Evolutionary conservation across 495 filamentous ascomycete genomes (phyloP).

Genomic region (Lepidopterella palustris): DNA sequence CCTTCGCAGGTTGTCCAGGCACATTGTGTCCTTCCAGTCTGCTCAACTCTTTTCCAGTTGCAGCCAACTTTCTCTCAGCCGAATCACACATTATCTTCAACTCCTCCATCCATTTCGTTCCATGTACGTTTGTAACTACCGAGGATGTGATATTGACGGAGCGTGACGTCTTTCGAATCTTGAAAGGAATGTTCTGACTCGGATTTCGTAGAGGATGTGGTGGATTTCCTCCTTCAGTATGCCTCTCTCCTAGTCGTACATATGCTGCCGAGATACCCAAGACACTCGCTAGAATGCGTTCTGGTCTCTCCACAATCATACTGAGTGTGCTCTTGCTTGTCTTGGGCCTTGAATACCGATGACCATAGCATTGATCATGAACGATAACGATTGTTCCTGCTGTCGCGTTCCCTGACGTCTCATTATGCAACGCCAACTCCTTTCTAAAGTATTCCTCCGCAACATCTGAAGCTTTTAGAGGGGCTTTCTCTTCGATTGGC

Average conservation of each 20-base stretch:
- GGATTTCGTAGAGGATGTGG: slow-evolving; percentile 52
- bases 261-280: slow-evolving; percentile 83
- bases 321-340: slow-evolving; percentile 56
- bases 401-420: slow-evolving; percentile 41
- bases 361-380: slow-evolving; percentile 90
- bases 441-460: slow-evolving; percentile 62
- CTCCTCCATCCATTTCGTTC: slow-evolving; percentile 84
- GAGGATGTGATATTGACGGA: slow-evolving; percentile 57
- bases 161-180: slow-evolving; percentile 67
- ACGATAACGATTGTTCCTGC: slow-evolving; percentile 73
- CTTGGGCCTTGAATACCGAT: slow-evolving; percentile 78
- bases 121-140: slow-evolving; percentile 77
- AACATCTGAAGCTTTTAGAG: slow-evolving; percentile 58
- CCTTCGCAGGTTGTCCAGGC: slow-evolving; percentile 39
- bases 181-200: slow-evolving; percentile 62
- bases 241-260: slow-evolving; percentile 73
- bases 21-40: slow-evolving; percentile 46
- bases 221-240: slow-evolving; percentile 62
- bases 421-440: slow-evolving; percentile 60
- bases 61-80: slow-evolving; percentile 65
- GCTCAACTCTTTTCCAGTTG: slow-evolving; percentile 66
- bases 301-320: slow-evolving; percentile 84
- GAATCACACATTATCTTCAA: slow-evolving; percentile 73
- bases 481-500: slow-evolving; percentile 38
- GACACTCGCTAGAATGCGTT: slow-evolving; percentile 78